Evolutionary conservation across 2,329 filamentous ascomycete species (phyloP).

Genomic region (Ophiostoma sp.): DNA sequence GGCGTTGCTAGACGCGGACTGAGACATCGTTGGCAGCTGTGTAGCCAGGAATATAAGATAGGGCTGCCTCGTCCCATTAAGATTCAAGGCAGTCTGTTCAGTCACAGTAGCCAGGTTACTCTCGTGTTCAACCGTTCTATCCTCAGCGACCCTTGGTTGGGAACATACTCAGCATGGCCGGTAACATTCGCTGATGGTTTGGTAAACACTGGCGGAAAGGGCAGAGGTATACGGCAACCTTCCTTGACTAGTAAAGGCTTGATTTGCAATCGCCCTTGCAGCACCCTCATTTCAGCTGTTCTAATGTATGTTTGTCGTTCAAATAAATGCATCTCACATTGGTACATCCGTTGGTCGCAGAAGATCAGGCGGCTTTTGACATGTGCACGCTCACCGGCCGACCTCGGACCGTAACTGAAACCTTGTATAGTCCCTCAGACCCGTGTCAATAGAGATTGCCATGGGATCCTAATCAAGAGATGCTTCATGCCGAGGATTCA

Average conservation of each 20-base stretch:
- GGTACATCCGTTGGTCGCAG: constrained; percentile 47
- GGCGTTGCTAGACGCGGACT: constrained; percentile 43
- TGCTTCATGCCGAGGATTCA: neutral
- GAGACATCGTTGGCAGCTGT: constrained; percentile 52
- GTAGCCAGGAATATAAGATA: constrained; percentile 49
- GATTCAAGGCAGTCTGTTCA: constrained; percentile 30
- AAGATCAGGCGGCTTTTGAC: constrained; percentile 43
- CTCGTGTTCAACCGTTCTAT: constrained; percentile 36
- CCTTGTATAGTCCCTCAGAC: neutral
- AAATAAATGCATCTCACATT: constrained; percentile 54
- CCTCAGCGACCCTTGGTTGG: constrained; percentile 44
- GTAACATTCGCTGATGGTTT: constrained; percentile 43
- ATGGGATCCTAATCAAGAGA: neutral
- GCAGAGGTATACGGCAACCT: constrained; percentile 45
- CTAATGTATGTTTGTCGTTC: constrained; percentile 52
- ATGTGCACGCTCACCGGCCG: constrained; percentile 1
- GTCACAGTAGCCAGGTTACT: constrained; percentile 35
- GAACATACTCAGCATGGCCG: constrained; percentile 36
- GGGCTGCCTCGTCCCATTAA: constrained; percentile 35
- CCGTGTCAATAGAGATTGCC: neutral
- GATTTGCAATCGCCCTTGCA: no score
- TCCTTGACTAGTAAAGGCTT: constrained; percentile 37
- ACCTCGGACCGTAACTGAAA: neutral
- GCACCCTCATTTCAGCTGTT: neutral
- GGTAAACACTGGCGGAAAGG: constrained; percentile 47